Conservation (phyloP, 2,329 filamentous ascomycete genomes). For the Verruconis gallopava region DNA sequence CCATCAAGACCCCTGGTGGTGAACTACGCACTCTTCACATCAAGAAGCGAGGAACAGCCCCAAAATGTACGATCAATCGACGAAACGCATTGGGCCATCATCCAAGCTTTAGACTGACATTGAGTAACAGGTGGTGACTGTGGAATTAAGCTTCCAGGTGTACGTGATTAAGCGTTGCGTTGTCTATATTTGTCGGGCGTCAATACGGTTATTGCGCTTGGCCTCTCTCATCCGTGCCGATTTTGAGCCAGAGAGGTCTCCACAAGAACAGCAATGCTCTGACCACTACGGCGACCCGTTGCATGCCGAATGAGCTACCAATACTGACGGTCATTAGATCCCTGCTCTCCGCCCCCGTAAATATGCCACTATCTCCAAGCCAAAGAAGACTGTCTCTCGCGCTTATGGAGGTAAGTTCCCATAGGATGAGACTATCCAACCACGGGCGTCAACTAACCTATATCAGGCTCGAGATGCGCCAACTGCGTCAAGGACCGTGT, state of each 20-base stretch:
- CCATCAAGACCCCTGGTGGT: slow-evolving; percentile 93
- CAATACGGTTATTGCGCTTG: too few species aligned
- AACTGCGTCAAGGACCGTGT: slow-evolving; percentile 98
- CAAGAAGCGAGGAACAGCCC: slow-evolving; percentile 97
- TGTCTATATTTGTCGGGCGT: too few species aligned
- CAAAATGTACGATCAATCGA: slow-evolving; percentile 61
- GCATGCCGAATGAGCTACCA: too few species aligned
- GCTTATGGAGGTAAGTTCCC: slow-evolving; percentile 73
- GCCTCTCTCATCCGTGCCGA: too few species aligned
- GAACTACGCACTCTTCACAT: slow-evolving; percentile 94
- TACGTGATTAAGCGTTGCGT: too few species aligned
- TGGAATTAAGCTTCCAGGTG: slow-evolving; percentile 90
- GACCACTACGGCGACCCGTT: too few species aligned
- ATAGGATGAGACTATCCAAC: slow-evolving; percentile 41
- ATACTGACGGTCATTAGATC: slow-evolving; percentile 41
- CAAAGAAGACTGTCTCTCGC: slow-evolving; percentile 98
- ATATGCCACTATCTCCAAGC: slow-evolving; percentile 92
- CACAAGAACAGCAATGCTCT: too few species aligned
- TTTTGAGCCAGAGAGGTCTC: too few species aligned
- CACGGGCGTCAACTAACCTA: too few species aligned
- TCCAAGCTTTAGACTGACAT: too few species aligned
- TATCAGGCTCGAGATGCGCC: slow-evolving; percentile 70
- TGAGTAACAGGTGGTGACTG: slow-evolving; percentile 59
- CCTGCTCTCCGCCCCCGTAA: slow-evolving; percentile 96
- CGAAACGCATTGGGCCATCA: not conserved